phyloP scores from a whole-genome alignment of 176 grass and related monocot genomes.

The Zizania latifolia region DNA sequence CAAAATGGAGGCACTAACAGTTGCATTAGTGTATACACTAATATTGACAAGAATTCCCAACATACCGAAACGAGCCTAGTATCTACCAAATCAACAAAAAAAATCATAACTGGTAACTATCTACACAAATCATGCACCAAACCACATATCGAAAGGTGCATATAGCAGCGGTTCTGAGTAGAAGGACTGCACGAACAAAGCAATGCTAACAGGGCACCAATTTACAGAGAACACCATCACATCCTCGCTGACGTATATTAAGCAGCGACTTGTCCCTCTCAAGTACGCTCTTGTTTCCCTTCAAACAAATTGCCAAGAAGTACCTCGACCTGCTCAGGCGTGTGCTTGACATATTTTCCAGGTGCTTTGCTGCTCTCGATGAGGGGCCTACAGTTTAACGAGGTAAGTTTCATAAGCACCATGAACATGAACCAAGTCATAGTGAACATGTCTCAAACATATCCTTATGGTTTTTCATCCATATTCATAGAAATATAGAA shows the following conservation, averaged over 20 bases:
- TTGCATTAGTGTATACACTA: not conserved
- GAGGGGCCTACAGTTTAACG: conserved; percentile 46
- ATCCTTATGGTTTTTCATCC: too few species aligned
- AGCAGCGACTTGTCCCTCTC: not conserved
- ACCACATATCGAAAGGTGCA: conserved; percentile 7
- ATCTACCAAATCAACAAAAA: not conserved
- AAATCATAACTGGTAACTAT: not conserved
- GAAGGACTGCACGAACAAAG: not conserved
- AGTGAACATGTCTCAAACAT: too few species aligned
- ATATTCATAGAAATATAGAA: not conserved
- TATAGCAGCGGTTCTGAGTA: not conserved
- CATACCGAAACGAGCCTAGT: not conserved
- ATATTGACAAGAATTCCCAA: not conserved
- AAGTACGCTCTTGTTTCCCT: conserved; percentile 53
- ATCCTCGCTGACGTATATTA: too few species aligned
- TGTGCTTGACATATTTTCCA: conserved; percentile 74
- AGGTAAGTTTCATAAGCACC: too few species aligned
- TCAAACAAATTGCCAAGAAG: conserved; percentile 81
- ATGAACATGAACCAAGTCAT: too few species aligned
- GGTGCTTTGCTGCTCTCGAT: conserved; percentile 76
- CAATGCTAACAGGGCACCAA: not conserved
- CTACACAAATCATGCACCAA: conserved; percentile 31
- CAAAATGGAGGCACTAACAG: too few species aligned
- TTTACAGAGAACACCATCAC: not conserved
- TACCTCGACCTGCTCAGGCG: conserved; percentile 71